Conservation (phyloP, 2,329 filamentous ascomycete species). For the Didymella glomerata region DNA sequence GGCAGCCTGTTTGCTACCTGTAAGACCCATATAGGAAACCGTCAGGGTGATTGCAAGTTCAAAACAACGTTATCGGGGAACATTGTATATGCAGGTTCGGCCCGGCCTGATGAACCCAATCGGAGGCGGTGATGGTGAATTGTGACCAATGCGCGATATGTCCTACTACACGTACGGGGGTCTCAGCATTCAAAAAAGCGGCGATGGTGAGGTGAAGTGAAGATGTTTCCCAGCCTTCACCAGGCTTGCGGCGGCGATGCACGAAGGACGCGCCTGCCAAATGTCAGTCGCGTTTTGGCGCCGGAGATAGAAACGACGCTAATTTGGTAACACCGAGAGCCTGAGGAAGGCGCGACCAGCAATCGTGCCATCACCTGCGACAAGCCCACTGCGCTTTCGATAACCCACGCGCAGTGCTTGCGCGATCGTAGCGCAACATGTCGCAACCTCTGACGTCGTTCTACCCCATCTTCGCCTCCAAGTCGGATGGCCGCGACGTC, state of each 20-base stretch:
- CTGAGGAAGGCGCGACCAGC: slow-evolving; percentile 6
- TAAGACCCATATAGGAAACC: neutral
- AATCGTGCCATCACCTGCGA: slow-evolving; percentile 1
- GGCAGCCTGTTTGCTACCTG: slow-evolving; percentile 3
- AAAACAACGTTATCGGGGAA: slow-evolving; percentile 2
- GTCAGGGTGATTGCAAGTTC: slow-evolving; percentile 4
- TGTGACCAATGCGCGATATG: neutral
- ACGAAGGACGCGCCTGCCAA: neutral
- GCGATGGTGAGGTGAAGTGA: slow-evolving; percentile 12
- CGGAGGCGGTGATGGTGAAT: slow-evolving; percentile 12
- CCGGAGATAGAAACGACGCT: slow-evolving; percentile 18
- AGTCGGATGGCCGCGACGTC: slow-evolving; percentile 60
- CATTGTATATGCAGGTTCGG: slow-evolving; percentile 5
- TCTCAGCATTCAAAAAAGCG: neutral
- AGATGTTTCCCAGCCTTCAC: neutral
- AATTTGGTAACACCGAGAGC: slow-evolving; percentile 10
- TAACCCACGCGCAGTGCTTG: slow-evolving; percentile 4
- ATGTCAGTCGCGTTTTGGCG: slow-evolving; percentile 3
- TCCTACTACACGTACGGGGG: neutral
- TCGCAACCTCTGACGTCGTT: slow-evolving; percentile 55
- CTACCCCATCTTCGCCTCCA: slow-evolving; percentile 57
- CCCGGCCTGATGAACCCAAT: neutral
- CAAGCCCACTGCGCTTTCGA: slow-evolving; percentile 10
- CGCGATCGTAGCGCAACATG: slow-evolving; percentile 33
- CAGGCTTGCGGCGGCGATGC: slow-evolving; percentile 3